phyloP scores from a whole-genome alignment of 2,329 filamentous ascomycete species.

The Lachnellula arida region DNA sequence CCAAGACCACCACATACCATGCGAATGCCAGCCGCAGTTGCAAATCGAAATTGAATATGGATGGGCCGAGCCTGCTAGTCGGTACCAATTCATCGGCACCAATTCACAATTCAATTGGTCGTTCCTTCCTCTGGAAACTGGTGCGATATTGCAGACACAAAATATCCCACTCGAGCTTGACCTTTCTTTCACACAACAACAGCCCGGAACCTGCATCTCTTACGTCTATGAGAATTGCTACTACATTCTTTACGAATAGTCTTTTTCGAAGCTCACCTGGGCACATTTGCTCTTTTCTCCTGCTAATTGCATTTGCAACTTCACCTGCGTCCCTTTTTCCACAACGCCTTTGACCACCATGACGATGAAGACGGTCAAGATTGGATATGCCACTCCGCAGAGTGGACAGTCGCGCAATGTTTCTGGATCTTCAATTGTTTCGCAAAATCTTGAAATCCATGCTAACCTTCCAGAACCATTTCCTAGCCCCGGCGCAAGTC shows the following conservation, averaged over 20 bases:
- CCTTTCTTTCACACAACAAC: too few species aligned
- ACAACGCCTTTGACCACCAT: slow-evolving; percentile 12
- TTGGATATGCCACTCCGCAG: slow-evolving; percentile 21
- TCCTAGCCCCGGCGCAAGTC: slow-evolving; percentile 18
- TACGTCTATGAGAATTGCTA: background rate
- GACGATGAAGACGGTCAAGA: slow-evolving; percentile 23
- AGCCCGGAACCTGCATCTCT: background rate
- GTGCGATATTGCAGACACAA: too few species aligned
- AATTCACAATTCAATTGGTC: too few species aligned
- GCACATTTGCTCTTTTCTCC: background rate
- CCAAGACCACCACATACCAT: background rate
- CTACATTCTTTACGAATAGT: background rate
- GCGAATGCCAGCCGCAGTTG: background rate
- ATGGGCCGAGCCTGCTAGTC: too few species aligned
- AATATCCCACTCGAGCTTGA: too few species aligned
- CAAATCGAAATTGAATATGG: too few species aligned
- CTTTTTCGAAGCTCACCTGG: background rate
- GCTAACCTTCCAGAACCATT: slow-evolving; percentile 35
- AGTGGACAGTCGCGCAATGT: background rate
- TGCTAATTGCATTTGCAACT: background rate
- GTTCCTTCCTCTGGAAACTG: too few species aligned
- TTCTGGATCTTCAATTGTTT: slow-evolving; percentile 11
- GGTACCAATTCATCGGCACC: too few species aligned
- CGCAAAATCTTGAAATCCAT: slow-evolving; percentile 15
- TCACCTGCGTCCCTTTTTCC: background rate